A percentile compares a stretch with the other conserved stretches of the same genome.
These are phyloP conservation scores for Omphalotus olearius DNA, from an alignment of 1,284 basidiomycete genomes.

Conservation along the genomic window DNA sequence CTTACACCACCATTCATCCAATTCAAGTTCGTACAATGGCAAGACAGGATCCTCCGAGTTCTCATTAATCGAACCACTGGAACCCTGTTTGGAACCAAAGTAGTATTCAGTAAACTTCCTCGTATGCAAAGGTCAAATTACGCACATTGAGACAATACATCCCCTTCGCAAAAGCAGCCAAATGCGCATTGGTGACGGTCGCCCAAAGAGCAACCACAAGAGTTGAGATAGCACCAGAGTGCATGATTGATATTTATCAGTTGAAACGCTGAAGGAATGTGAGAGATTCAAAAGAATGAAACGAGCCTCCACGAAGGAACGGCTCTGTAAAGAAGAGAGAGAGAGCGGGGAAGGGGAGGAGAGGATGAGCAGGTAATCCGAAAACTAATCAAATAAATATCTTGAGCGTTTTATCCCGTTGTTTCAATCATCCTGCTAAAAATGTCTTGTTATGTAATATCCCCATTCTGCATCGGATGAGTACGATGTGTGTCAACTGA, in stretches of 20 bases:
- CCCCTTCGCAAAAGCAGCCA: slow-evolving; percentile 8
- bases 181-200: slow-evolving; percentile 4
- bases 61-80: background rate
- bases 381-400: too few species aligned
- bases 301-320: too few species aligned
- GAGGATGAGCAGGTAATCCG: background rate
- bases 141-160: slow-evolving; percentile 12
- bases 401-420: too few species aligned
- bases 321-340: too few species aligned
- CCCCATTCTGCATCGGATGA: too few species aligned
- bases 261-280: background rate
- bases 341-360: background rate
- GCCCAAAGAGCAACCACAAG: background rate
- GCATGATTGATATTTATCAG: background rate
- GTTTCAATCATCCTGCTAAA: too few species aligned
- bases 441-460: too few species aligned
- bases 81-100: background rate
- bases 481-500: too few species aligned
- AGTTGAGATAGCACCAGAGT: background rate
- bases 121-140: background rate
- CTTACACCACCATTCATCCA: slow-evolving; percentile 7
- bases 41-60: slow-evolving; percentile 5
- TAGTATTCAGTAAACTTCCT: too few species aligned
- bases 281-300: slow-evolving; percentile 3
- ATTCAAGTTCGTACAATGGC: slow-evolving; percentile 2